phyloP scores from a whole-genome alignment of 192 early-diverging fungal species.

The Linnemannia exigua region DNA sequence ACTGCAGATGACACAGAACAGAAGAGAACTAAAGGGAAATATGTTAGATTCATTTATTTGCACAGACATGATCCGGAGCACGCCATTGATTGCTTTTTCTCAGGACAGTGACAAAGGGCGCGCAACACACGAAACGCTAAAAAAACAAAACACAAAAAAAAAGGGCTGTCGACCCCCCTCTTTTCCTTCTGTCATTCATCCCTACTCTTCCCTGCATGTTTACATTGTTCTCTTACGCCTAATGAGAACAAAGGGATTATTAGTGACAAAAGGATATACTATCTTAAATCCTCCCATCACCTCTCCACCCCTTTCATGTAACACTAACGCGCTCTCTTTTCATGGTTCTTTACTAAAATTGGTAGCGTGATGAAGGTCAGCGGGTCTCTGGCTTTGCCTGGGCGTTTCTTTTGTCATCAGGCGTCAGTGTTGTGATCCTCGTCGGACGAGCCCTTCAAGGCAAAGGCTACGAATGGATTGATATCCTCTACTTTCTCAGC shows the following conservation, averaged over 20 bases:
- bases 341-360: slow-evolving; percentile 3
- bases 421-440: slow-evolving; percentile 8
- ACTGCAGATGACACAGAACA: neutral
- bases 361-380: slow-evolving; percentile 60
- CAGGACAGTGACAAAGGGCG: neutral
- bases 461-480: slow-evolving; percentile 61
- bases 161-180: neutral
- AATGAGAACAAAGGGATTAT: neutral
- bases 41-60: neutral
- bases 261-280: neutral
- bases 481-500: slow-evolving; percentile 80
- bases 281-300: neutral
- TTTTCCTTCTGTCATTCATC: neutral
- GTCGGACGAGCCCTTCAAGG: neutral
- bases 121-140: neutral
- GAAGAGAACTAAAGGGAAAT: neutral
- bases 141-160: neutral
- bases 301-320: neutral
- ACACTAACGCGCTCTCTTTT: neutral
- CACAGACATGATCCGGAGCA: slow-evolving; percentile 5
- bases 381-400: slow-evolving; percentile 56
- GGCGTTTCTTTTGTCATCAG: slow-evolving; percentile 55
- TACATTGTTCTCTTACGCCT: neutral
- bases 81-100: slow-evolving; percentile 19
- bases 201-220: neutral